phyloP scores from a whole-genome alignment of 1,284 basidiomycete genomes.

The Sutorius eximius region DNA sequence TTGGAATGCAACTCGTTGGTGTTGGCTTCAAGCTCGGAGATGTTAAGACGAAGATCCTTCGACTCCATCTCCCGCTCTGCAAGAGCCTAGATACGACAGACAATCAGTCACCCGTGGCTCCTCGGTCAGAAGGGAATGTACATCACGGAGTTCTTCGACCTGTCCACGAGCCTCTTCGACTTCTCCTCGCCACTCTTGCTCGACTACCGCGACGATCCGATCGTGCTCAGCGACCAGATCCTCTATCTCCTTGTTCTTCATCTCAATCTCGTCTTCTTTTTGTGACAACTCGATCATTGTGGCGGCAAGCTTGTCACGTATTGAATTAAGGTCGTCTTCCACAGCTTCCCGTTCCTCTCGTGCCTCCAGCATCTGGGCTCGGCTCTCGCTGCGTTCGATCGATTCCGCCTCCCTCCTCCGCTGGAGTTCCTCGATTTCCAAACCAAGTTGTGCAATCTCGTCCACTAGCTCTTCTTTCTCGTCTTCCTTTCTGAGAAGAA shows the following conservation, averaged over 20 bases:
- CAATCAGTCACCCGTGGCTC: constrained; percentile 5
- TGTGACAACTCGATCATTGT: constrained; percentile 78
- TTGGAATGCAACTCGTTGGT: constrained; percentile 69
- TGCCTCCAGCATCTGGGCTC: constrained; percentile 67
- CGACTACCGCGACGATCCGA: constrained; percentile 64
- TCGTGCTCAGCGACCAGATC: constrained; percentile 67
- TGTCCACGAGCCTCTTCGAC: constrained; percentile 69
- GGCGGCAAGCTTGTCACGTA: constrained; percentile 75
- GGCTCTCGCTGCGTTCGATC: constrained; percentile 66
- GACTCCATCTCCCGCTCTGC: constrained; percentile 74
- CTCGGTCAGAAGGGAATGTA: constrained; percentile 37
- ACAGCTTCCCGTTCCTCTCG: constrained; percentile 69
- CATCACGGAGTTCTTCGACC: constrained; percentile 76
- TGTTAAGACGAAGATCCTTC: constrained; percentile 68
- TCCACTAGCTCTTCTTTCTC: constrained; percentile 72
- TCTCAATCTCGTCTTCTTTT: constrained; percentile 79
- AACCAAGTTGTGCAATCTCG: constrained; percentile 57
- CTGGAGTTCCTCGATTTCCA: constrained; percentile 70
- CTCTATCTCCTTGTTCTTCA: constrained; percentile 70
- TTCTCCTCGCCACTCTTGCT: constrained; percentile 77
- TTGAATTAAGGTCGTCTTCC: constrained; percentile 70
- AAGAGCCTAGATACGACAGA: constrained; percentile 49
- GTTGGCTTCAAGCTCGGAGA: constrained; percentile 71
- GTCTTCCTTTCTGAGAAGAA: constrained; percentile 57
- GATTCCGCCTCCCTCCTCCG: constrained; percentile 60